phyloP scores from a whole-genome alignment of 257 asterid species.

The Jasminum sambac region DNA sequence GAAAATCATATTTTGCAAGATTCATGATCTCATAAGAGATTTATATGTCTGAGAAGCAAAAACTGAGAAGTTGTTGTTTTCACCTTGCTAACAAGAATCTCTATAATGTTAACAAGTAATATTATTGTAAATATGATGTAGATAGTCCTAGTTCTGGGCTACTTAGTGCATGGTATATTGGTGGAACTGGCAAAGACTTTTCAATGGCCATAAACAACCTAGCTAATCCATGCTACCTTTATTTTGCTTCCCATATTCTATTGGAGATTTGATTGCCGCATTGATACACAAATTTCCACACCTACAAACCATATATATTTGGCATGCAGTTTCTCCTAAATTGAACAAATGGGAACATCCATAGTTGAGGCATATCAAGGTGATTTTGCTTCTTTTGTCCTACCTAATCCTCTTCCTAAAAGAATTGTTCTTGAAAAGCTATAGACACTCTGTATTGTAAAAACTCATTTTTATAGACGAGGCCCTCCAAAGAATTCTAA shows the following conservation, averaged over 20 bases:
- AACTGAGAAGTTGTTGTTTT: too few relatives aligned
- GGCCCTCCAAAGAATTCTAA: constrained; percentile 3
- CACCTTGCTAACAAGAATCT: too few relatives aligned
- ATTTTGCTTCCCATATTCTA: too few relatives aligned
- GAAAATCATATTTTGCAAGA: background rate
- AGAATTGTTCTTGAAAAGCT: background rate
- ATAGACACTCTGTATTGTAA: background rate
- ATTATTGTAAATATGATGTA: too few relatives aligned
- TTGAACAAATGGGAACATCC: constrained; percentile 4
- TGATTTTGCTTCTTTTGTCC: background rate
- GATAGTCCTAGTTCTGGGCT: too few relatives aligned
- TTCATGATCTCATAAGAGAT: constrained; percentile 1
- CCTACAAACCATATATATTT: background rate
- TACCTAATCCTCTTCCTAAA: background rate
- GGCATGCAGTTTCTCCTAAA: constrained; percentile 3
- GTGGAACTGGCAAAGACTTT: too few relatives aligned
- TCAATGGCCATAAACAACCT: too few relatives aligned
- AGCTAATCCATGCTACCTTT: too few relatives aligned
- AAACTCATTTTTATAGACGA: background rate
- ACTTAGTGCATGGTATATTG: too few relatives aligned
- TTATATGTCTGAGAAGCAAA: too few relatives aligned
- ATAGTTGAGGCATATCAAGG: constrained; percentile 22
- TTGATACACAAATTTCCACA: constrained; percentile 10
- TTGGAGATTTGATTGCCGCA: too few relatives aligned
- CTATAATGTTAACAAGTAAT: too few relatives aligned